These are phyloP conservation scores for Pichia paraexigua DNA, from an alignment of 805 yeast genomes.

Conservation along the genomic window DNA sequence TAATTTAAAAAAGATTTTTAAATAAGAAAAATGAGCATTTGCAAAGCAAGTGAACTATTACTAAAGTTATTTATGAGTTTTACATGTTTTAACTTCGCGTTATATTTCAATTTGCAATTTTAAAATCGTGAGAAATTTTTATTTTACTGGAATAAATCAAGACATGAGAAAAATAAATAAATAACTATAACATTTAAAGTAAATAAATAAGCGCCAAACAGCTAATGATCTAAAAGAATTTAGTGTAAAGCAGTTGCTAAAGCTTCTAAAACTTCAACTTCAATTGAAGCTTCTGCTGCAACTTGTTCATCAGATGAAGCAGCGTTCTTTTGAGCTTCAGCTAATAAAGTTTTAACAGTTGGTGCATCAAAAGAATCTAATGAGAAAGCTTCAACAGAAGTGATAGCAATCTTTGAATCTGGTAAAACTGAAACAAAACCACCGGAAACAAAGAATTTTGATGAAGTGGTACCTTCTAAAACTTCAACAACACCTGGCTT, in stretches of 20 bases:
- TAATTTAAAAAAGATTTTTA: no score
- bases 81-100: not conserved
- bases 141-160: constrained; percentile 9
- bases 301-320: constrained; percentile 76
- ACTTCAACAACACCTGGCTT: constrained; percentile 93
- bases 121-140: constrained; percentile 4
- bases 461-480: constrained; percentile 64
- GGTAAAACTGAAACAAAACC: constrained; percentile 97
- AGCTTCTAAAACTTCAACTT: constrained; percentile 94
- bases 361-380: constrained; percentile 78
- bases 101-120: not conserved
- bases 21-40: not conserved
- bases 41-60: not conserved
- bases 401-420: constrained; percentile 81
- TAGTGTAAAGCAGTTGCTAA: constrained; percentile 57
- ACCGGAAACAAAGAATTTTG: constrained; percentile 86
- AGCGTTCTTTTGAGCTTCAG: constrained; percentile 91
- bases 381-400: constrained; percentile 93
- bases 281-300: constrained; percentile 92
- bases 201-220: not conserved
- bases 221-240: not conserved
- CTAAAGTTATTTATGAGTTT: not conserved
- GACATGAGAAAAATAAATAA: constrained; percentile 12
- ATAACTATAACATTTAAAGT: constrained; percentile 8
- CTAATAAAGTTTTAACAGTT: constrained; percentile 68